Evolutionary conservation across 441 rosid species (phyloP), one percentile per base, ranked within the genome.

Genomic region (Gossypium schwendimanii): DNA sequence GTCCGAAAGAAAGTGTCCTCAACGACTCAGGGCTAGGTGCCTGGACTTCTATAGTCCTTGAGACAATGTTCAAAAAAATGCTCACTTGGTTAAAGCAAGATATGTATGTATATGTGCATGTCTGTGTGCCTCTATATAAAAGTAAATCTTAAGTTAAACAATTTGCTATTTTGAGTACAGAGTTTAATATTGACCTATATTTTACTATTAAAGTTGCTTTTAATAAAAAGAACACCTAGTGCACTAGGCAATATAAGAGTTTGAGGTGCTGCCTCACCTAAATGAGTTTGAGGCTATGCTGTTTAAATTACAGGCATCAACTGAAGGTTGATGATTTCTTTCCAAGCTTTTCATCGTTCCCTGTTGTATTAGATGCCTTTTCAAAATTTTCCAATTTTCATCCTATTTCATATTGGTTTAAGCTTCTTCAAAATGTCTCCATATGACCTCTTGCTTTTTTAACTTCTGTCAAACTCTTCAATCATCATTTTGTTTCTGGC

Each of bases 391-490:
- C 52, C 55, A 44, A 23, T 65, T 65, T 44, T 45, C 64, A 23
- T 45, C 54, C 70, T 45, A 54, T 63, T 41, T 63, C 53, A 41
- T 11, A n/a, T 49, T 67, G 41, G 59, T 49, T 49, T 67, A 49
- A 67, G 15, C 36, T 67, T 67, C 58, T 67, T 26, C 23, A 67
- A 9, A 67, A 67, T 67, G 58, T 49, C 21, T 67, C 44, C 39
- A 15, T 67, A n/a, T 44, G 20, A 45, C 36, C 36, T 49, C 21
- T 49, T 66, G 53, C 70, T 14, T 44, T 63, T 47, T 67, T 49
- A 50, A 67, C 44, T 44, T 63, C 24, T 33, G 23, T 54, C 60
- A 39, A 18, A 3, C 6, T 72, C 49, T 36, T 45, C 17, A 15
- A 36, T 69, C 10, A 11, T 20, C 47, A 28, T 36, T 61, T 64